phyloP scores from a whole-genome alignment of 768 basidiomycete species.

The Kwoniella dendrophila region DNA sequence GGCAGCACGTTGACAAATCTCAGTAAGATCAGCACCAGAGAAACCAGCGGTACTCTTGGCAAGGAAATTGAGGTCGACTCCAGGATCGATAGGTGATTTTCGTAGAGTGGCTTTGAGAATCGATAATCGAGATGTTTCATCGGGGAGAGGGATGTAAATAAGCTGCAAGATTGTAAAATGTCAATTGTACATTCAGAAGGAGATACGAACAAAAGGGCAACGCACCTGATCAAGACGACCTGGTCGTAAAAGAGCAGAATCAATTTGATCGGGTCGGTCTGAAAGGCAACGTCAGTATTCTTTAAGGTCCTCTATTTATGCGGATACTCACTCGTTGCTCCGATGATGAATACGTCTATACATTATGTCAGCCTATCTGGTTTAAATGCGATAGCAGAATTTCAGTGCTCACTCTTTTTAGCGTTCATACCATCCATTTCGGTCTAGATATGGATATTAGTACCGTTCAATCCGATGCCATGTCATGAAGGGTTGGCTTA shows the following conservation, averaged over 20 bases:
- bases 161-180: slow-evolving; percentile 61
- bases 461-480: too few relatives aligned
- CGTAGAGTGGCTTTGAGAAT: slow-evolving; percentile 90
- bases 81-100: slow-evolving; percentile 81
- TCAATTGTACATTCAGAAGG: too few relatives aligned
- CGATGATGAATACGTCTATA: slow-evolving; percentile 86
- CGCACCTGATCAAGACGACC: slow-evolving; percentile 83
- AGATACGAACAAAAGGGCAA: not conserved
- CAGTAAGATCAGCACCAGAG: slow-evolving; percentile 99
- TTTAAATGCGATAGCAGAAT: too few relatives aligned
- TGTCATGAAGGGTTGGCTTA: slow-evolving; percentile 18
- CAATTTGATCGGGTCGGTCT: slow-evolving; percentile 91
- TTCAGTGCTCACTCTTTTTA: slow-evolving; percentile 62
- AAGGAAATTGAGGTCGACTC: slow-evolving; percentile 82
- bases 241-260: slow-evolving; percentile 93
- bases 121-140: slow-evolving; percentile 84
- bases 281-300: slow-evolving; percentile 60
- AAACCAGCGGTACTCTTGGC: slow-evolving; percentile 93
- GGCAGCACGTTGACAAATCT: slow-evolving; percentile 96
- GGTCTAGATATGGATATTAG: slow-evolving; percentile 60
- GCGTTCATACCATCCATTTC: slow-evolving; percentile 90
- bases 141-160: slow-evolving; percentile 98
- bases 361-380: slow-evolving; percentile 11
- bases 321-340: slow-evolving; percentile 87
- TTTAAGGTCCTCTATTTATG: not conserved